phyloP scores from a whole-genome alignment of 1,284 basidiomycete species.

The Cryptococcus amylolentus region DNA sequence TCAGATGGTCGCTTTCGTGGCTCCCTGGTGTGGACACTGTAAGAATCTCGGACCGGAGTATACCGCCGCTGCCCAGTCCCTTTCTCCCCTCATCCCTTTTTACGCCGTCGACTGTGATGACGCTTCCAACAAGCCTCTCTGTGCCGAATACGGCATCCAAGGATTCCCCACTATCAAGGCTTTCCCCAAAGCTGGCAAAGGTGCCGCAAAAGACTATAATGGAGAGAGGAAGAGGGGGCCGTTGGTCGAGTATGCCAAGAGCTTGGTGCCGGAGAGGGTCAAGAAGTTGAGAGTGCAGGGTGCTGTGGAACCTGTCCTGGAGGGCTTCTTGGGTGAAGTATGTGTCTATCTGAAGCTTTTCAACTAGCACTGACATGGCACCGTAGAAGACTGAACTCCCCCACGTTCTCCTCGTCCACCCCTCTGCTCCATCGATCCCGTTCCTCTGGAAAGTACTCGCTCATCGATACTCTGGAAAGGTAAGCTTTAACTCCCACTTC shows the following conservation, averaged over 20 bases:
- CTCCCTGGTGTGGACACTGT: constrained; percentile 80
- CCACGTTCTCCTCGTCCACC: constrained; percentile 68
- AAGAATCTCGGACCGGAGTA: constrained; percentile 81
- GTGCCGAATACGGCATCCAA: constrained; percentile 77
- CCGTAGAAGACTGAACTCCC: constrained; percentile 57
- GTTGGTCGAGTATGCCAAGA: constrained; percentile 72
- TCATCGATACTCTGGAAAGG: constrained; percentile 65
- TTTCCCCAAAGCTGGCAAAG: constrained; percentile 68
- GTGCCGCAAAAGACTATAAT: constrained; percentile 66
- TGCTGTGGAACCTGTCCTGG: constrained; percentile 22
- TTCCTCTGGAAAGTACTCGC: constrained; percentile 80
- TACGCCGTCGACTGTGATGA: constrained; percentile 91
- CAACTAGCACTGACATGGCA: constrained; percentile 41
- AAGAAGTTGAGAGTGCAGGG: constrained; percentile 63
- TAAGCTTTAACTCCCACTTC: constrained; percentile 7
- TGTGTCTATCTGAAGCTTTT: constrained; percentile 2
- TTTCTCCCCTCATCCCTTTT: constrained; percentile 77
- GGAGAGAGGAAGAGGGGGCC: constrained; percentile 69
- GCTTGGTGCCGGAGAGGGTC: constrained; percentile 64
- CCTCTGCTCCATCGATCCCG: constrained; percentile 69
- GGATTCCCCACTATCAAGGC: constrained; percentile 92
- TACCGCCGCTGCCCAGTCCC: constrained; percentile 70
- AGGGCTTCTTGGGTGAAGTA: constrained; percentile 39
- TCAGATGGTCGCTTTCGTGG: constrained; percentile 76
- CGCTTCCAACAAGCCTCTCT: constrained; percentile 73